A percentile compares a stretch with the other conserved stretches of the same genome.
Conservation (phyloP, 495 filamentous ascomycete species). For the Penicillium pulvis region DNA sequence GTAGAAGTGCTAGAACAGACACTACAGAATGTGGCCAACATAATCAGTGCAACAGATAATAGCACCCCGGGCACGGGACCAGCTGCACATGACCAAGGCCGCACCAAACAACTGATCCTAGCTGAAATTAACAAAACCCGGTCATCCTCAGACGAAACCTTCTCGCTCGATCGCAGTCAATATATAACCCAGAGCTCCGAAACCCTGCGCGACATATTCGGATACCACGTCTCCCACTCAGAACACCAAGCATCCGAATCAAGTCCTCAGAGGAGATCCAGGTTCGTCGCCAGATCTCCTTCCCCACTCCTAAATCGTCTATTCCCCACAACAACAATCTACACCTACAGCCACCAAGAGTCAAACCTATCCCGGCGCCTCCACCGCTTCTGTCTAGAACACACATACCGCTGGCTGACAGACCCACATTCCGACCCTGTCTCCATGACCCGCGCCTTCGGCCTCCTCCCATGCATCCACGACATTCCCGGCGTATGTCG, state of each 20-base stretch:
- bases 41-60: conserved; percentile 42
- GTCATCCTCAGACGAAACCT: neutral
- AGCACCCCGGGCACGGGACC: neutral
- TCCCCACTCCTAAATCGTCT: conserved; percentile 30
- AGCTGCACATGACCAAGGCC: conserved; percentile 9
- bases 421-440: conserved; percentile 53
- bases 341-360: conserved; percentile 56
- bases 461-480: conserved; percentile 64
- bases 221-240: conserved; percentile 21
- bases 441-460: conserved; percentile 62
- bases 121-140: conserved; percentile 20
- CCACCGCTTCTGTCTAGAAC: conserved; percentile 67
- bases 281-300: conserved; percentile 8
- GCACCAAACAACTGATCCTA: conserved; percentile 20
- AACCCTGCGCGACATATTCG: conserved; percentile 15
- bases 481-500: conserved; percentile 50
- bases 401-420: conserved; percentile 60
- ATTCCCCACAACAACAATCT: conserved; percentile 28
- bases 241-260: neutral
- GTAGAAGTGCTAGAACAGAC: conserved; percentile 67
- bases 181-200: neutral
- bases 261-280: neutral
- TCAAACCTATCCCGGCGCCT: conserved; percentile 69
- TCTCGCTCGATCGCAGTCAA: neutral
- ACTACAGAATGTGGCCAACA: conserved; percentile 70